Percentiles rank a stretch among this genome's conserved stretches.
These are phyloP conservation scores for Emericellopsis cladophorae DNA, from an alignment of 2,329 filamentous ascomycete genomes.

Conservation along the genomic window DNA sequence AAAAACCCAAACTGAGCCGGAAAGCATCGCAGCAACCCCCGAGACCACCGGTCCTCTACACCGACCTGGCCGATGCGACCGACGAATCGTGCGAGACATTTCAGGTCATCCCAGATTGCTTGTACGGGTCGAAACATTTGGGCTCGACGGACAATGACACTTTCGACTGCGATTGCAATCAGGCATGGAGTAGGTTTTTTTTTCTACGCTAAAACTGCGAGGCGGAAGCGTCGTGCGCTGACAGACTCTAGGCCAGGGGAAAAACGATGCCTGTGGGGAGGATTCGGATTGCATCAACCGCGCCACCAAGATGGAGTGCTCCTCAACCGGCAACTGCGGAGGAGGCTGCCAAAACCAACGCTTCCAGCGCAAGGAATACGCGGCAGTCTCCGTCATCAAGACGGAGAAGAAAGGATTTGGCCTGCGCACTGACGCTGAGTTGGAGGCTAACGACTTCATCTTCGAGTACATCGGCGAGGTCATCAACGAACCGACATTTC, in stretches of 20 bases:
- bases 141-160: conserved; percentile 82
- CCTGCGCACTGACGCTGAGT: conserved; percentile 64
- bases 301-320: conserved; percentile 94
- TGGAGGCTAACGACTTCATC: conserved; percentile 81
- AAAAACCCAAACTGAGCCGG: conserved; percentile 60
- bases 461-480: conserved; percentile 98
- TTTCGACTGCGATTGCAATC: conserved; percentile 86
- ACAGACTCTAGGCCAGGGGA: conserved; percentile 34
- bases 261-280: conserved; percentile 82
- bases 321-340: conserved; percentile 68
- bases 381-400: conserved; percentile 86
- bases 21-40: conserved; percentile 51
- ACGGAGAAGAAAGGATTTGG: conserved; percentile 97
- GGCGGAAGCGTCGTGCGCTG: conserved; percentile 5
- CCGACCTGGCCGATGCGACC: conserved; percentile 67
- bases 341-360: conserved; percentile 84
- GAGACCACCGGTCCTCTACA: conserved; percentile 50
- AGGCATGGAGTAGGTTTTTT: conserved; percentile 75
- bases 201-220: not conserved
- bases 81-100: conserved; percentile 65
- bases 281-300: conserved; percentile 98
- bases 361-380: conserved; percentile 83
- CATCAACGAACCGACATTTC: conserved; percentile 84
- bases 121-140: conserved; percentile 84
- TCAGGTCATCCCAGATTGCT: conserved; percentile 70